Percentiles rank a stretch among this genome's conserved stretches.
Evolutionary conservation across 257 asterid species (phyloP).

Genomic region (Rauvolfia tetraphylla): DNA sequence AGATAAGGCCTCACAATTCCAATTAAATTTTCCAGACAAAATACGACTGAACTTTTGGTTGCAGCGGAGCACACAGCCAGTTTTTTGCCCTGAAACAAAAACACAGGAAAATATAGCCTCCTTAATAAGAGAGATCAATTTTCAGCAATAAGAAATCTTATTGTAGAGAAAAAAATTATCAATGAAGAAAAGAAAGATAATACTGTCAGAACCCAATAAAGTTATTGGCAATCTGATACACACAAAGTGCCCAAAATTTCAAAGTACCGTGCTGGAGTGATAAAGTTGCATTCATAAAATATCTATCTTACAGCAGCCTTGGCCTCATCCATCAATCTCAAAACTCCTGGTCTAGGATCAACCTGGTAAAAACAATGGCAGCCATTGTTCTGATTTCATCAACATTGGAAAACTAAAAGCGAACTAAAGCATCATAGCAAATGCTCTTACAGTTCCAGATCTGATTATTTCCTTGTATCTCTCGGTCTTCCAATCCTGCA

Average conservation of each 20-base stretch:
- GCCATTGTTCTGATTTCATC: background rate
- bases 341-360: conserved; percentile 90
- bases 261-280: conserved; percentile 18
- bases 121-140: background rate
- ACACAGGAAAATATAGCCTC: conserved; percentile 2
- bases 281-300: conserved; percentile 17
- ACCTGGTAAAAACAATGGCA: conserved; percentile 52
- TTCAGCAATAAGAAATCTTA: background rate
- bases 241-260: conserved; percentile 1
- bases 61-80: conserved; percentile 98
- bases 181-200: background rate
- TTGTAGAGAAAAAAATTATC: background rate
- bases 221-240: conserved; percentile 5
- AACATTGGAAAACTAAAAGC: conserved; percentile 5
- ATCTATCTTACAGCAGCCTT: conserved; percentile 79
- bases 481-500: conserved; percentile 98
- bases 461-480: conserved; percentile 88
- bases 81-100: conserved; percentile 60
- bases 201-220: background rate
- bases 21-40: conserved; percentile 83
- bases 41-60: conserved; percentile 89
- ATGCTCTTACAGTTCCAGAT: conserved; percentile 79
- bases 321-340: conserved; percentile 96
- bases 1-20: conserved; percentile 55
- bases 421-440: background rate